Base-by-base conservation (phyloP, 805 yeast genomes). In the Wickerhamiella azyma region DNA sequence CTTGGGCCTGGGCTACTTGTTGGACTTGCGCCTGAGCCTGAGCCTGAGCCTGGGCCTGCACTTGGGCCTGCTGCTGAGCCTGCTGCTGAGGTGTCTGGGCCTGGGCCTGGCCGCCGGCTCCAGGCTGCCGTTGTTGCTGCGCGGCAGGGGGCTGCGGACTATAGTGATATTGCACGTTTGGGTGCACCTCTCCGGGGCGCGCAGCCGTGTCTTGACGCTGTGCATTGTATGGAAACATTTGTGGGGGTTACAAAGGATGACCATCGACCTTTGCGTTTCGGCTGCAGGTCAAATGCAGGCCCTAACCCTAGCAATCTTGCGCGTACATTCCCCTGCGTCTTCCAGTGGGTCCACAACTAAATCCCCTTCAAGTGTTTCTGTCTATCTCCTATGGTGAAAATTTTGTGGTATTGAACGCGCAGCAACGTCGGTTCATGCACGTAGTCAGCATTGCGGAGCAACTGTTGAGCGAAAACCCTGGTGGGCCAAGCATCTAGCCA, bases 131-230 rank as follows among this genome's bases (percentile, higher is more conserved):
- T 29, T 41, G 44, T 26, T 32, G 19, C 16, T 41, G 44, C 17
- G 24, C 24, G 7, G 24, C 24, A 7, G 24, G 24, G 24, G 43
- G 37, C 43, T 40, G 43, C 24, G 44, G 44, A 26, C 38, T 32
- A 19, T 41, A 41, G 14, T 39, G 41, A n/a, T 41, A 40, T 24
- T 38, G 40, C 9, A 21, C 28, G 16, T 17, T 17, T 9, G 35
- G 45, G 18, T 42, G 40, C 10, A n/a, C 45, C 18, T 36, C 39
- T 7, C 37, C 24, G 8, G 45, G 40, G 11, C 45, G 40, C n/a
- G 45, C 40, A 3, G 40, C 18, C 10, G 37, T 37, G 32, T 47
- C 47, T 39, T 43, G 48, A 38, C 41, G 48, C 43, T 51, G 54
- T 11, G 36, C 33, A 32, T 43, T 47, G 39, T 35, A 36, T 24